Evolutionary conservation across 768 basidiomycete species (phyloP), one percentile per base, ranked within the genome.

Genomic region (Serendipita sp.): DNA sequence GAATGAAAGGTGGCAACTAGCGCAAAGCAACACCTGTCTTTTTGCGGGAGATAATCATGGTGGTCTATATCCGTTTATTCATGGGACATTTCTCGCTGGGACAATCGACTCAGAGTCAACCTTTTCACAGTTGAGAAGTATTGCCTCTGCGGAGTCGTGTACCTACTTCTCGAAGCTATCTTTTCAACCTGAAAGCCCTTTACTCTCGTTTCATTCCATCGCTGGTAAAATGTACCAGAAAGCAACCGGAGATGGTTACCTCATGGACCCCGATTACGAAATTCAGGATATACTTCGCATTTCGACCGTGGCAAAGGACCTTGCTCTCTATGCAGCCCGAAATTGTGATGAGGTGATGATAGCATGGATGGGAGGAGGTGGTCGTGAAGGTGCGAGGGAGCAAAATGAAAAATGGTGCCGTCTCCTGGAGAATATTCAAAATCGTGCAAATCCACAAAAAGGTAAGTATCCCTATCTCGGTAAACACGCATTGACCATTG

Each of bases 21-120:
- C 34, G 8, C 56, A 60, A 60, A 60, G 56, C 28, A 60, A 60
- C 28, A 60, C 56, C 18, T 60, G 56, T 18, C 56, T 60, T 8
- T 60, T 60, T 37, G 56, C 56, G n/a, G 56, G 56, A 10, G 56
- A 60, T 60, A 60, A 37, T 37, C 37, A 32, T 35, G 56, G 56
- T 3, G 34, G 56, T 4, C 37, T 60, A 28, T 60, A 60, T 37
- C 37, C 56, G n/a, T 60, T 60, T 38, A 28, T 60, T n/a, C 56
- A 60, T 60, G 56, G 56, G 35, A 60, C 56, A 11, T 60, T 28
- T 37, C 16, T n/a, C 4, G 34, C n/a, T 11, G 56, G 56, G 28
- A n/a, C 56, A 10, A 32, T 60, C n/a, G 37, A 38, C n/a, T 34
- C 56, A 10, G 10, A 60, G 56, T 30, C 56, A 28, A 60, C 56